These are phyloP conservation scores for Bipolaris cookei DNA, from an alignment of 2,329 filamentous ascomycete species.

Conservation along the genomic window DNA sequence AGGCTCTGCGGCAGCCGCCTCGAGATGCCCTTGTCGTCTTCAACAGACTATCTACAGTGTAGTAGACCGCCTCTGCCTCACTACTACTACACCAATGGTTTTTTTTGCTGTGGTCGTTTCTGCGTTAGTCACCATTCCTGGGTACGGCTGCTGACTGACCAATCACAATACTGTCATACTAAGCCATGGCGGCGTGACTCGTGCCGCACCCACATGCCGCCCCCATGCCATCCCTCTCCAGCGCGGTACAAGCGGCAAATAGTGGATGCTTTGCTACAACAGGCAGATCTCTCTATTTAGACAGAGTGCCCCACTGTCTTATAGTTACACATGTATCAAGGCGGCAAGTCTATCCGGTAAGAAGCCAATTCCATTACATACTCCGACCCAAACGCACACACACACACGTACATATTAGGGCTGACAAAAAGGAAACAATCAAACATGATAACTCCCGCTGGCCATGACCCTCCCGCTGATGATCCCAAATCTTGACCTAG, in stretches of 20 bases:
- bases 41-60: not conserved
- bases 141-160: conserved; percentile 6
- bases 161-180: conserved; percentile 6
- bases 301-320: conserved; percentile 3
- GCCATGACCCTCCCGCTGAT: conserved; percentile 2
- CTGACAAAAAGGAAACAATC: not conserved
- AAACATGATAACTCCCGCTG: conserved; percentile 5
- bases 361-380: conserved; percentile 7
- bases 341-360: conserved; percentile 3
- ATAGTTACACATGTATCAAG: not conserved
- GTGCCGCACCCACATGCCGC: conserved; percentile 20
- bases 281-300: not conserved
- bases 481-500: conserved; percentile 14
- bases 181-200: conserved; percentile 21
- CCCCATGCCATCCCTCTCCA: conserved; percentile 18
- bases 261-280: conserved; percentile 11
- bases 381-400: not conserved
- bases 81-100: not conserved
- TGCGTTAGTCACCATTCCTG: not conserved
- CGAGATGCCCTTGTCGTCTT: conserved; percentile 6
- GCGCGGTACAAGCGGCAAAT: conserved; percentile 13
- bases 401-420: not conserved
- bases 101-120: not conserved
- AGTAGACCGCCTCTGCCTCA: not conserved
- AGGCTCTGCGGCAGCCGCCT: conserved; percentile 23